Base-by-base conservation (phyloP, 208 protist species). In the Leishmania tarentolae region DNA sequence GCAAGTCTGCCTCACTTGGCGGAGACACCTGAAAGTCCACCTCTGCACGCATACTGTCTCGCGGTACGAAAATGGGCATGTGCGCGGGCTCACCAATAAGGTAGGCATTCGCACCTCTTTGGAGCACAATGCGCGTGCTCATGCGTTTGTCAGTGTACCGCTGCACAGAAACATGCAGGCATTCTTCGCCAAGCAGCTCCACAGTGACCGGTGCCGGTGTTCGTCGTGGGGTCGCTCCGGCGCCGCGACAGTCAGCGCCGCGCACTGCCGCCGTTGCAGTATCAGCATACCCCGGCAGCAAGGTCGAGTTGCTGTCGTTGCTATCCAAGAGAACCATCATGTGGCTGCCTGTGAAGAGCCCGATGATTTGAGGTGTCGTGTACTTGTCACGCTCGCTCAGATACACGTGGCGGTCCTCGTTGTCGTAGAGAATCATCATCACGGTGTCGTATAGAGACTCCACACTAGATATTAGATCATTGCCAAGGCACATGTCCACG, bases 101-200 rank as follows among this genome's bases (percentile, higher is more conserved):
- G 61, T 85, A 87, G 53, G 73, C 85, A 66, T 85, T 88, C 63
- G 92, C 80, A 6, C 71, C 79, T 42, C 81, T 72, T 50, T 82
- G 76, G 28, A 92, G 83, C n/a, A 68, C 47, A 31, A 94, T 80
- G 9, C 80, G 69, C 4, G 88, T 80, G 63, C 88, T 78, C 82
- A 94, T 90, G 40, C 85, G 83, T 84, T 90, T 94, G 83, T 94
- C 91, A 61, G 81, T 9, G 72, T 86, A 94, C 37, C 89, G 85
- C 63, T 88, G 42, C 9, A 94, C 47, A 17, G 70, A 78, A 1
- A 90, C 78, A 17, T 84, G 69, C 35, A 94, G 75, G 31, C 81
- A 81, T 3, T 81, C 82, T 57, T 83, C 53, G 28, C 85, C 84
- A 3, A 65, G 57, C 19, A 88, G 80, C 68, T 86, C 80, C 15